A percentile compares a stretch with the other conserved stretches of the same genome.
These are phyloP conservation scores for Amanita exitialis DNA, from an alignment of 768 basidiomycete genomes.

Conservation along the genomic window DNA sequence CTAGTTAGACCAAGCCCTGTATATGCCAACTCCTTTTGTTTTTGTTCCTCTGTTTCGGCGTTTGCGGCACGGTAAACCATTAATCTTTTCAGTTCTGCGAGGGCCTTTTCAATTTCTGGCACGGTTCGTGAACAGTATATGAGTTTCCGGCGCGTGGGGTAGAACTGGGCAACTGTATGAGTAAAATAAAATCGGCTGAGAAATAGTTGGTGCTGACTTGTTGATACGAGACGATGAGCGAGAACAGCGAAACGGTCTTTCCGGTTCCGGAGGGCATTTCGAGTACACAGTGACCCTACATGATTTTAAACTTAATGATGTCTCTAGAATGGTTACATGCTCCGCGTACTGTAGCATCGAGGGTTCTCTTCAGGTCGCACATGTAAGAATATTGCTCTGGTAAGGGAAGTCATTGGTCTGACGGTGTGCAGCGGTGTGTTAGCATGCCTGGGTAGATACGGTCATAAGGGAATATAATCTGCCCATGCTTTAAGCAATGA, in stretches of 20 bases:
- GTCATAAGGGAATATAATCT: conserved; percentile 92
- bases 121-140: conserved; percentile 99
- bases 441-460: conserved; percentile 83
- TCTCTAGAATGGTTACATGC: background rate
- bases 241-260: conserved; percentile 93
- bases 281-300: conserved; percentile 94
- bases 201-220: conserved; percentile 42
- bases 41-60: conserved; percentile 67
- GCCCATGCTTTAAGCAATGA: conserved; percentile 6
- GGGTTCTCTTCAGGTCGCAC: conserved; percentile 94
- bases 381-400: conserved; percentile 98
- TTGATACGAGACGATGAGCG: conserved; percentile 95
- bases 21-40: conserved; percentile 71
- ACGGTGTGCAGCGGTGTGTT: conserved; percentile 5
- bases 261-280: conserved; percentile 99
- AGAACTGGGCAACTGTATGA: conserved; percentile 49
- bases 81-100: conserved; percentile 88
- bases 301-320: background rate
- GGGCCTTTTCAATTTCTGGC: conserved; percentile 97
- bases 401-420: background rate
- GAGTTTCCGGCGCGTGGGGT: conserved; percentile 86
- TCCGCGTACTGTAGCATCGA: conserved; percentile 75
- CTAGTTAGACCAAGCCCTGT: conserved; percentile 90
- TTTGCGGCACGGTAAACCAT: conserved; percentile 77
- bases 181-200: background rate